Evolutionary conservation across 768 basidiomycete species (phyloP).

Genomic region (Termitomyces sp.): DNA sequence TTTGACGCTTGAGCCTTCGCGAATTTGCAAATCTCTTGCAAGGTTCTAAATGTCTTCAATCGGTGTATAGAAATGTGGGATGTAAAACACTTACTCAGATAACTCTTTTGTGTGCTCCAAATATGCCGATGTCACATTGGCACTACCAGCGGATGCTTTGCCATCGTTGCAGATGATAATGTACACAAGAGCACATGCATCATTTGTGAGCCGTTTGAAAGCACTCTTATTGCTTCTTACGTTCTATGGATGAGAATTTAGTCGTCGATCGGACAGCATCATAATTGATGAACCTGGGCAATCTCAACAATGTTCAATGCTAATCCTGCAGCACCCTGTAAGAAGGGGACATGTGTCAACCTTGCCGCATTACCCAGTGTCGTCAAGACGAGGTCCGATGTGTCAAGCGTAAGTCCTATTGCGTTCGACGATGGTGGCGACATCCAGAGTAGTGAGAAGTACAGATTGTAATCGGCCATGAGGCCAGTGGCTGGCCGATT

Average conservation of each 20-base stretch:
- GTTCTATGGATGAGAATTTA: background rate
- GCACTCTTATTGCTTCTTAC: conserved; percentile 11
- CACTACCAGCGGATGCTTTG: background rate
- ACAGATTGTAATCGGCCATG: background rate
- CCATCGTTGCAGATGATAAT: background rate
- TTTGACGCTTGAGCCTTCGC: conserved; percentile 1
- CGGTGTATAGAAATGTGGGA: background rate
- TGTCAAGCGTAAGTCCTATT: background rate
- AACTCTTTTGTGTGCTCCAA: conserved; percentile 4
- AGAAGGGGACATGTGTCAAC: conserved; percentile 1
- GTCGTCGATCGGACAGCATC: background rate
- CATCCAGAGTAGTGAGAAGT: background rate
- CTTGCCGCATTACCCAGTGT: conserved; percentile 5
- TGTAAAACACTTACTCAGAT: background rate
- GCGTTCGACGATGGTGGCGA: background rate
- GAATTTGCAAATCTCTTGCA: conserved; percentile 6
- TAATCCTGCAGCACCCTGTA: conserved; percentile 7
- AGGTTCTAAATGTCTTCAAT: background rate
- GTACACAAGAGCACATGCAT: conserved; percentile 16
- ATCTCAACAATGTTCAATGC: conserved; percentile 8
- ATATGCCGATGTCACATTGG: background rate
- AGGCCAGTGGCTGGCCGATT: background rate
- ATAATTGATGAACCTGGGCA: background rate
- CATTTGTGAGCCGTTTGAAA: conserved; percentile 9
- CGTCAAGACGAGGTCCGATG: conserved; percentile 3